These are phyloP conservation scores for Leccinum imitatum DNA, from an alignment of 768 basidiomycete species.

Conservation along the genomic window DNA sequence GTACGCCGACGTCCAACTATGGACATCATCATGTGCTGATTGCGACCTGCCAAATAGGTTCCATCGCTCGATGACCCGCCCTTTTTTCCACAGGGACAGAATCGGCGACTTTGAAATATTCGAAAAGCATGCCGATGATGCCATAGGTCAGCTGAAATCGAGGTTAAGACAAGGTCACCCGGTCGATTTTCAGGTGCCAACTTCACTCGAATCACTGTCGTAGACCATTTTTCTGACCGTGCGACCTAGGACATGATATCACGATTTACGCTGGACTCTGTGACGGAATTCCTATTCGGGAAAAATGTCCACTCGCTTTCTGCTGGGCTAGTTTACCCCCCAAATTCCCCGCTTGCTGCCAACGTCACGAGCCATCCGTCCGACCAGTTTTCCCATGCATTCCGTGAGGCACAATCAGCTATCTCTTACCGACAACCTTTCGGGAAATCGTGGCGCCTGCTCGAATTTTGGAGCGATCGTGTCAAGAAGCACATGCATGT, in stretches of 20 bases:
- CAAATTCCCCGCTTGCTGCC: slow-evolving; percentile 16
- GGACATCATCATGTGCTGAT: background rate
- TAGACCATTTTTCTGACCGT: background rate
- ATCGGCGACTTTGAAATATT: slow-evolving; percentile 58
- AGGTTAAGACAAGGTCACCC: slow-evolving; percentile 47
- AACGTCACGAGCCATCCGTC: slow-evolving; percentile 33
- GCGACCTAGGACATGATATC: slow-evolving; percentile 46
- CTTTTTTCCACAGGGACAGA: slow-evolving; percentile 56
- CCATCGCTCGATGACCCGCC: slow-evolving; percentile 59
- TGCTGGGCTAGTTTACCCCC: slow-evolving; percentile 49
- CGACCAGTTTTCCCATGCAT: slow-evolving; percentile 46
- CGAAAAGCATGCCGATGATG: slow-evolving; percentile 48
- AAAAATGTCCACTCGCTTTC: slow-evolving; percentile 46
- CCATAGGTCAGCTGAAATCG: slow-evolving; percentile 42
- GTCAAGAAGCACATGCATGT: slow-evolving; percentile 45
- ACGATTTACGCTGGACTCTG: slow-evolving; percentile 60
- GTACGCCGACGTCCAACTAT: slow-evolving; percentile 26
- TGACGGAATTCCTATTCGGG: slow-evolving; percentile 58
- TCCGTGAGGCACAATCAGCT: slow-evolving; percentile 46
- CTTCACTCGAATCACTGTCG: background rate
- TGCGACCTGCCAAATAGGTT: slow-evolving; percentile 36
- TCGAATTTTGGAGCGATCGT: slow-evolving; percentile 52
- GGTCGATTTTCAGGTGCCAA: slow-evolving; percentile 54
- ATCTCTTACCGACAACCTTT: slow-evolving; percentile 40
- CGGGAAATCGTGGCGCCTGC: slow-evolving; percentile 49